phyloP scores from a whole-genome alignment of 306 rosid genomes.

The Dryas drummondii region DNA sequence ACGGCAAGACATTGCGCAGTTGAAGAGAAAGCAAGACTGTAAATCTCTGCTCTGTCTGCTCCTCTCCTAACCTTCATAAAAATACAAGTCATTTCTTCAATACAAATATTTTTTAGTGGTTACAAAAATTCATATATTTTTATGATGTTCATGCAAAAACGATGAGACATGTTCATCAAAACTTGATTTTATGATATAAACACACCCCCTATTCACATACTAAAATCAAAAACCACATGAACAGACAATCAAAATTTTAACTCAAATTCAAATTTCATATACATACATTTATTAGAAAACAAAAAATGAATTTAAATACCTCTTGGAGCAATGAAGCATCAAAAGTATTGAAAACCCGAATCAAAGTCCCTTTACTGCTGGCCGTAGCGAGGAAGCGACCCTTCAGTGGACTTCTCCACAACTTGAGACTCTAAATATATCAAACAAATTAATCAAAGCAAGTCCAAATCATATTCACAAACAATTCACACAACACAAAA shows the following conservation, averaged over 20 bases:
- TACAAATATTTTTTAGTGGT: too few relatives aligned
- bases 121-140: too few relatives aligned
- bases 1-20: conserved; percentile 94
- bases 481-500: background rate
- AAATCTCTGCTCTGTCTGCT: conserved; percentile 85
- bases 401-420: conserved; percentile 50
- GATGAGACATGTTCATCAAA: too few relatives aligned
- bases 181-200: too few relatives aligned
- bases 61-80: conserved; percentile 84
- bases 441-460: background rate
- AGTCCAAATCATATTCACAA: background rate
- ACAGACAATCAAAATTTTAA: too few relatives aligned
- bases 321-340: conserved; percentile 81
- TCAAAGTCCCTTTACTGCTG: conserved; percentile 70
- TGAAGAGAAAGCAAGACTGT: conserved; percentile 87
- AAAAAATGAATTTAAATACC: conserved; percentile 32
- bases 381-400: conserved; percentile 75
- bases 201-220: too few relatives aligned
- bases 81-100: background rate
- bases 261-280: background rate
- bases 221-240: too few relatives aligned
- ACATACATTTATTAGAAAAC: background rate
- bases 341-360: conserved; percentile 65
- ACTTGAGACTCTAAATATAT: conserved; percentile 55
- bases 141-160: too few relatives aligned